Base-by-base conservation (phyloP, 2,329 filamentous ascomycete genomes). In the Apiospora hydei region DNA sequence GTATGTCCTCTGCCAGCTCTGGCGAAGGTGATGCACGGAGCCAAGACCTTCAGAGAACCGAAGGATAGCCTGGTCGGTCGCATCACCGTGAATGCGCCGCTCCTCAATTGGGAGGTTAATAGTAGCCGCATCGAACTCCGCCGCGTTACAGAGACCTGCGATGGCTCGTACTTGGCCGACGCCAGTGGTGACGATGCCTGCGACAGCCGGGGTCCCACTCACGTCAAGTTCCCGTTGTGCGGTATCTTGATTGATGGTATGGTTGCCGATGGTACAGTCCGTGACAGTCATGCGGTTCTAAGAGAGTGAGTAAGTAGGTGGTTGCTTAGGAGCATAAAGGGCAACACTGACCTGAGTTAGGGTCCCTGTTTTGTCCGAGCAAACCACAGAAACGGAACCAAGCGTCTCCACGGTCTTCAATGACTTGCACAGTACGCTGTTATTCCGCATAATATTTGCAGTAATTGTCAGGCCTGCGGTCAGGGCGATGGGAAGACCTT, bases 291-390 rank as follows among this genome's bases (percentile, higher is more conserved):
- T 69, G 26, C 68, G 68, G 38, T 69, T 69, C 68, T 69, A 41
- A 24, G 7, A 64, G 10, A 6, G 11, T 72, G 88, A 86, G 66
- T 57, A n/a, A 86, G 66, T 44, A 47, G 16, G n/a, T 72, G 88
- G 86, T 61, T 89, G 18, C 95, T 93, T 78, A 94, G 94, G 1
- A 92, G 92, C 10, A 94, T 90, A 0, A 91, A 92, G 1, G 94
- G 89, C 53, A 88, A 90, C 66, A 95, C 93, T 74, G 92, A 93
- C 76, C 88, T 88, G 46, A 95, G 68, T 69, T 4, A 69, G 46
- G 18, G 68, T 69, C 24, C 68, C 68, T 18, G 68, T 69, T 21
- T 69, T 69, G 47, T 69, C 68, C 18, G 68, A 69, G 47, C 68
- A 69, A 6, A 69, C 24, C 21, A 69, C 68, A 11, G 68, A 69